These are phyloP conservation scores for Microdochium nivale DNA, from an alignment of 2,329 filamentous ascomycete genomes.

Conservation along the genomic window DNA sequence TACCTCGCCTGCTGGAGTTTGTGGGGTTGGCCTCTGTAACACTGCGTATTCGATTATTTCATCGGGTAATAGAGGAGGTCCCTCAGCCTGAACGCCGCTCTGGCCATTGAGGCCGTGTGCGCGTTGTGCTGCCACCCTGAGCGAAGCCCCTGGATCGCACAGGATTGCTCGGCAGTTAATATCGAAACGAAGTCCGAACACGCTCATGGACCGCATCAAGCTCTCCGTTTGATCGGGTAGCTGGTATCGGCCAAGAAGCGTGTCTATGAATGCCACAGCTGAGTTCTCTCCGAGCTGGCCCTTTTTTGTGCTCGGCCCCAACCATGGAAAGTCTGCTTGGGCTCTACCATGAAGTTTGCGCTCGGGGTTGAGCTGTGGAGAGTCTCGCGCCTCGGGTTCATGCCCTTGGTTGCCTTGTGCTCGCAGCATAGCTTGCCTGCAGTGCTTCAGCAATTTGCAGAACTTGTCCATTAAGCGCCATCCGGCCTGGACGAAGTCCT, in stretches of 20 bases:
- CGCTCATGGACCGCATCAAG: conserved; percentile 79
- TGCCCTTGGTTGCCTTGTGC: conserved; percentile 64
- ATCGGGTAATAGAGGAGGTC: too few species aligned
- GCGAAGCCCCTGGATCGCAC: not conserved
- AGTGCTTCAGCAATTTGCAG: conserved; percentile 77
- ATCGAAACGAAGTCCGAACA: conserved; percentile 91
- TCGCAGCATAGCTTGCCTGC: conserved; percentile 92
- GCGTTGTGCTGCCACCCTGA: too few species aligned
- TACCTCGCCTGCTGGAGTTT: too few species aligned
- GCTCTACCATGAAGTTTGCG: not conserved
- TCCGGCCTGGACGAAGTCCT: conserved; percentile 85
- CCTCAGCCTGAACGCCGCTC: too few species aligned
- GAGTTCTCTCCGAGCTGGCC: conserved; percentile 78
- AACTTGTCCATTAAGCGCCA: conserved; percentile 81
- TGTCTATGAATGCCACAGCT: conserved; percentile 91
- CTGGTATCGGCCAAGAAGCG: conserved; percentile 85
- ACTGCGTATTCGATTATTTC: too few species aligned
- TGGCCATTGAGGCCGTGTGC: too few species aligned
- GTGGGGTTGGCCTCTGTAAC: too few species aligned
- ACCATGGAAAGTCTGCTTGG: too few species aligned
- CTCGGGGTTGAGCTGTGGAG: not conserved
- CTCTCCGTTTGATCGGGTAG: conserved; percentile 86
- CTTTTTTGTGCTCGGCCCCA: too few species aligned
- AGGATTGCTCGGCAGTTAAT: conserved; percentile 92
- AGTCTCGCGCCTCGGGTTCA: conserved; percentile 16